Evolutionary conservation across 106 monocot genomes (phyloP).

Genomic region (Phalaenopsis aphrodite): DNA sequence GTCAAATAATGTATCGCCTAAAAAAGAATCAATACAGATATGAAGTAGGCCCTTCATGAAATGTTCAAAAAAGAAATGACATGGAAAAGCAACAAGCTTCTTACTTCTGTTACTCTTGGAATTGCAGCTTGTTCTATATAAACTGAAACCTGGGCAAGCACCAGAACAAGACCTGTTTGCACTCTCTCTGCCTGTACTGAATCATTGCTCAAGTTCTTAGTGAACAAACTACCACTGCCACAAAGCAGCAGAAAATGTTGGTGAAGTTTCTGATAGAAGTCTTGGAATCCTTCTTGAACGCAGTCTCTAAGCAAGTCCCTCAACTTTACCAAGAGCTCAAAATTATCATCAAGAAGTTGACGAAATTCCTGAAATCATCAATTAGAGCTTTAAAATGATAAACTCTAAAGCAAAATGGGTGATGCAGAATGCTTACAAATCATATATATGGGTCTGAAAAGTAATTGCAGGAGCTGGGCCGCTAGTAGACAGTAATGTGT

Average conservation of each 20-base stretch:
- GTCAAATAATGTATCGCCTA: not conserved
- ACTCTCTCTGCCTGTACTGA: constrained; percentile 51
- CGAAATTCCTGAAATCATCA: constrained; percentile 53
- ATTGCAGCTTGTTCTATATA: constrained; percentile 88
- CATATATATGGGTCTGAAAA: not conserved
- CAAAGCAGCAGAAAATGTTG: constrained; percentile 51
- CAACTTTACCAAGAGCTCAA: constrained; percentile 58
- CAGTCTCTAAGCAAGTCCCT: constrained; percentile 72
- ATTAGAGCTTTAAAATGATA: not conserved
- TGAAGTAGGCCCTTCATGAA: not conserved
- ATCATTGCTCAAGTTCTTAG: constrained; percentile 25
- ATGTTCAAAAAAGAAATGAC: not conserved
- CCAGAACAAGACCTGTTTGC: constrained; percentile 64
- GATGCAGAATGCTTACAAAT: not conserved
- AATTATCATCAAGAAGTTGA: constrained; percentile 67
- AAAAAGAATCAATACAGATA: constrained; percentile 2
- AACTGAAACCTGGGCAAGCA: constrained; percentile 76
- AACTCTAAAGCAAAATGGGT: not conserved
- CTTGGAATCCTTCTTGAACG: constrained; percentile 98
- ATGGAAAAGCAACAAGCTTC: not conserved
- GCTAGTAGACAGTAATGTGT: not conserved
- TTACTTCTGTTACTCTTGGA: constrained; percentile 93
- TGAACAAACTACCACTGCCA: constrained; percentile 41
- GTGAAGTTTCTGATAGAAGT: constrained; percentile 73
- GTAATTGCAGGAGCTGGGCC: not conserved